A percentile compares a stretch with the other conserved stretches of the same genome.
These are phyloP conservation scores for Obelidium mucronatum DNA, from an alignment of 192 early-diverging fungal species.

Conservation along the genomic window DNA sequence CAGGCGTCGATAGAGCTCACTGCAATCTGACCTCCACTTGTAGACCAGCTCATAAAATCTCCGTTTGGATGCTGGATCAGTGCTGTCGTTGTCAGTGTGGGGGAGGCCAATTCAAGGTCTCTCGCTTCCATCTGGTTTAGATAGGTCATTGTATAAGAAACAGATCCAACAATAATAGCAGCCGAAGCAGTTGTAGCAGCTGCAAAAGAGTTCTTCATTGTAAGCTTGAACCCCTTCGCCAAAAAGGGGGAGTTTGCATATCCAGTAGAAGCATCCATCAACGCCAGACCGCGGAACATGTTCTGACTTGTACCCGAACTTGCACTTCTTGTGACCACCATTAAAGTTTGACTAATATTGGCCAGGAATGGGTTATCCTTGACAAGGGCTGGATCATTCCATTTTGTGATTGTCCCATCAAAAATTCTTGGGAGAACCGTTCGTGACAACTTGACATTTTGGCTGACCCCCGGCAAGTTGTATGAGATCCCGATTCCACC, in stretches of 20 bases:
- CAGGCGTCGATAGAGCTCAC: background rate
- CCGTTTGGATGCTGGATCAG: background rate
- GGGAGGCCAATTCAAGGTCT: background rate
- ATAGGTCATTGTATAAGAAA: background rate
- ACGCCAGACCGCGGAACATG: background rate
- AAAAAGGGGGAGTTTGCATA: background rate
- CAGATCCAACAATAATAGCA: background rate
- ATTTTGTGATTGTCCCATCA: background rate
- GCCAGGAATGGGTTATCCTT: slow-evolving; percentile 1
- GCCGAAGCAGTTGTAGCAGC: background rate
- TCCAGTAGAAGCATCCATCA: background rate
- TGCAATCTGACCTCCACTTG: background rate
- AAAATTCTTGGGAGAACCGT: background rate
- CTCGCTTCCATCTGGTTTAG: background rate
- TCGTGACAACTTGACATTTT: background rate
- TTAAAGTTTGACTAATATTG: background rate
- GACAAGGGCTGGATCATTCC: slow-evolving; percentile 1
- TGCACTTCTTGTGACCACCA: background rate
- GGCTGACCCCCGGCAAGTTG: background rate
- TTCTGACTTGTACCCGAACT: background rate
- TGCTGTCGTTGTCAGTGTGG: background rate
- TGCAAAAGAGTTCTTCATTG: background rate
- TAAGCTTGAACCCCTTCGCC: no score
- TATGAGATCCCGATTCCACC: background rate
- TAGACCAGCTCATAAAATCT: background rate